phyloP scores from a whole-genome alignment of 257 asterid genomes.

The Solanum infundibuliforme region DNA sequence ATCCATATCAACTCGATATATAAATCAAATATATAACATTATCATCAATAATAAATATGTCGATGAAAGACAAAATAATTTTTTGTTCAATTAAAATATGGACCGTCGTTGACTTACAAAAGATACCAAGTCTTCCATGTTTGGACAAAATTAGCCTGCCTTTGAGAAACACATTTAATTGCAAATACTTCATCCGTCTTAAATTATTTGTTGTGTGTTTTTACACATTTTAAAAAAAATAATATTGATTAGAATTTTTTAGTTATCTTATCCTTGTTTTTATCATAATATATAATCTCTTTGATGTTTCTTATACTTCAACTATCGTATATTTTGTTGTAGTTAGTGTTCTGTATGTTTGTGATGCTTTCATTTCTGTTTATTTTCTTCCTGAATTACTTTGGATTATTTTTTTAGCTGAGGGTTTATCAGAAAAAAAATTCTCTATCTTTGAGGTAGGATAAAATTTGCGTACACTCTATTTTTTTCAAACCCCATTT shows the following conservation, averaged over 20 bases:
- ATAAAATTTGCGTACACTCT: background rate
- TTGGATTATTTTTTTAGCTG: background rate
- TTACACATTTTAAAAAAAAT: background rate
- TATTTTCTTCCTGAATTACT: background rate
- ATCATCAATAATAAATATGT: background rate
- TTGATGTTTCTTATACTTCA: too few relatives aligned
- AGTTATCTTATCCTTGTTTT: too few relatives aligned
- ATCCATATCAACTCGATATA: background rate
- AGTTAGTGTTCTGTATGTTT: too few relatives aligned
- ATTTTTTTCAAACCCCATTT: fast-evolving
- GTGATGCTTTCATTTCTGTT: background rate
- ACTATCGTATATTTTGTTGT: too few relatives aligned
- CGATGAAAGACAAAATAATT: background rate
- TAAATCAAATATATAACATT: background rate
- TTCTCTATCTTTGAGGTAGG: background rate
- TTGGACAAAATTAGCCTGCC: background rate
- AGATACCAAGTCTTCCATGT: background rate
- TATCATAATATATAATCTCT: too few relatives aligned
- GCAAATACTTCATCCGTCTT: background rate
- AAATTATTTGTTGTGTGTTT: background rate
- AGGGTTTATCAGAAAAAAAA: background rate
- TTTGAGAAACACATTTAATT: background rate
- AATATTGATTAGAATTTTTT: background rate
- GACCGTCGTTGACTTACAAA: background rate
- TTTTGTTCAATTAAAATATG: background rate